These are phyloP conservation scores for Citeromyces siamensis DNA, from an alignment of 1,139 yeast genomes.

Conservation along the genomic window DNA sequence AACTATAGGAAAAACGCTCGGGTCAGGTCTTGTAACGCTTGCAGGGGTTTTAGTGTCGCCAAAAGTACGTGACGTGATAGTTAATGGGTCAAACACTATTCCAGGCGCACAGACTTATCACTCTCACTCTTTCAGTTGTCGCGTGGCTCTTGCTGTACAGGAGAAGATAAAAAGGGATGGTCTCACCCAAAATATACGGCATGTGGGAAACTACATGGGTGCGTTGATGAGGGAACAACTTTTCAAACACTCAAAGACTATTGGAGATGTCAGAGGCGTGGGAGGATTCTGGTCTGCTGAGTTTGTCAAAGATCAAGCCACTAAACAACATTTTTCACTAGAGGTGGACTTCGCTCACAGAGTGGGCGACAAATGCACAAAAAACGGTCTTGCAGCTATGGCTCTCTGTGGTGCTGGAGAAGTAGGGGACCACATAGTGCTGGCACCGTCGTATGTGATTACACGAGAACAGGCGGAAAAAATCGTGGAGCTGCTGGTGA, in stretches of 20 bases:
- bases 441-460: constrained; percentile 32
- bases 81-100: constrained; percentile 29
- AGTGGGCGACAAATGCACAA: constrained; percentile 24
- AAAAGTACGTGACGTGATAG: constrained; percentile 29
- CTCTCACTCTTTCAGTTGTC: constrained; percentile 49
- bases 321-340: constrained; percentile 33
- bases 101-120: constrained; percentile 50
- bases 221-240: constrained; percentile 22
- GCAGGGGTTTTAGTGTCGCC: constrained; percentile 49
- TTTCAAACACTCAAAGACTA: constrained; percentile 18
- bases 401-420: constrained; percentile 26
- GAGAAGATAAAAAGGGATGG: constrained; percentile 30
- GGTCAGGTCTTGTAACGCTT: constrained; percentile 50
- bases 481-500: constrained; percentile 17
- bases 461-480: constrained; percentile 26
- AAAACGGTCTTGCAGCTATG: constrained; percentile 31
- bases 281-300: constrained; percentile 47
- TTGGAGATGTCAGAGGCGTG: constrained; percentile 39
- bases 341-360: constrained; percentile 21
- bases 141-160: constrained; percentile 47
- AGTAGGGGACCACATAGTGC: constrained; percentile 29
- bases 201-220: constrained; percentile 37
- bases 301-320: constrained; percentile 28
- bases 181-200: constrained; percentile 34
- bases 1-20: constrained; percentile 52